phyloP scores from a whole-genome alignment of 2,329 filamentous ascomycete species.

The Diaporthe capsici region DNA sequence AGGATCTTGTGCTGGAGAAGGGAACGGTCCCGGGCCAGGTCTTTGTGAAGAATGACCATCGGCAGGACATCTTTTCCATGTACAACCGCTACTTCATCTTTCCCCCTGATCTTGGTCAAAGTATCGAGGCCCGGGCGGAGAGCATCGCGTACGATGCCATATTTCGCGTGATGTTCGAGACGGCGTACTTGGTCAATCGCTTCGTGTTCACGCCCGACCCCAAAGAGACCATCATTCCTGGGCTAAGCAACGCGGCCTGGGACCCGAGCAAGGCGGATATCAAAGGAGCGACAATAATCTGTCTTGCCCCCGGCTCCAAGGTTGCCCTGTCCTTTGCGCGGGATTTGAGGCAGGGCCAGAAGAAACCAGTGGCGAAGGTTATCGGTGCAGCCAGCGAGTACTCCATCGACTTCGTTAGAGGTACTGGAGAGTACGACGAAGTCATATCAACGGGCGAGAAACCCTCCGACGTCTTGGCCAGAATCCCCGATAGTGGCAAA shows the following conservation, averaged over 20 bases:
- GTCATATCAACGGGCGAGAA: conserved; percentile 18
- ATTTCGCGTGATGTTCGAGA: conserved; percentile 27
- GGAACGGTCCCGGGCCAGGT: conserved; percentile 1
- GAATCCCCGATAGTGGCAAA: neutral
- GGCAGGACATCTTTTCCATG: conserved; percentile 19
- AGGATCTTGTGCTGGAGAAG: conserved; percentile 15
- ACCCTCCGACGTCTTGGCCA: neutral
- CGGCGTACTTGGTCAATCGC: conserved; percentile 15
- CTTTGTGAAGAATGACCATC: conserved; percentile 21
- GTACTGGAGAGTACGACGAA: conserved; percentile 27
- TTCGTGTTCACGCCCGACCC: conserved; percentile 21
- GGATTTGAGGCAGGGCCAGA: conserved; percentile 16
- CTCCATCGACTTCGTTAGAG: neutral
- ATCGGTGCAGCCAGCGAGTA: conserved; percentile 29
- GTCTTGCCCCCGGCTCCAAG: conserved; percentile 26
- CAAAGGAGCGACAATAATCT: neutral
- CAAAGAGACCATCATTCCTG: conserved; percentile 9
- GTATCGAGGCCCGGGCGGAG: conserved; percentile 2
- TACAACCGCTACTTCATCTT: conserved; percentile 33
- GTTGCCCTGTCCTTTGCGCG: conserved; percentile 18
- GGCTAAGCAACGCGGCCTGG: neutral
- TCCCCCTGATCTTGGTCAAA: neutral
- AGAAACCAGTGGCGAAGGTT: conserved; percentile 16
- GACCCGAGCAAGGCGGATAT: neutral
- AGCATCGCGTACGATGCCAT: conserved; percentile 23